Conservation (phyloP, 1,139 yeast genomes). For the Nadsonia commutata region DNA sequence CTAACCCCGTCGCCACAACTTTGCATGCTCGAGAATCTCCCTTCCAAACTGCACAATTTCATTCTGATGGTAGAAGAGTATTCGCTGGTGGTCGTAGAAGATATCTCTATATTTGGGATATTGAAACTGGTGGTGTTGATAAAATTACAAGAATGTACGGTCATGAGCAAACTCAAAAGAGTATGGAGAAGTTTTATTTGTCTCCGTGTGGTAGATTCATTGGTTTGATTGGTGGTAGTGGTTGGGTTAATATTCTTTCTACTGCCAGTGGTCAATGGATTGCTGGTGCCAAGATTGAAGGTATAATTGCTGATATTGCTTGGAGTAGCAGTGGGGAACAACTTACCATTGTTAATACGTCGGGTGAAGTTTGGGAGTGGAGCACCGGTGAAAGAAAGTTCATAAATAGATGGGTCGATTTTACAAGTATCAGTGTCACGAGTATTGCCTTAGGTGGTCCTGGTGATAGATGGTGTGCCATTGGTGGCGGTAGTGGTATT, state of each 20-base stretch:
- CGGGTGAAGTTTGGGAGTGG: constrained; percentile 93
- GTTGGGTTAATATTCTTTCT: constrained; percentile 77
- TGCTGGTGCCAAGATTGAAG: constrained; percentile 78
- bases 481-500: constrained; percentile 80
- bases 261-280: constrained; percentile 75
- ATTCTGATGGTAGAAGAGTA: constrained; percentile 39
- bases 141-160: constrained; percentile 86
- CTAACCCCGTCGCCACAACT: constrained; percentile 68
- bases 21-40: constrained; percentile 70
- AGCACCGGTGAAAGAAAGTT: constrained; percentile 36
- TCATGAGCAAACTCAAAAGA: constrained; percentile 67
- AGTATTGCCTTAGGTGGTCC: constrained; percentile 68
- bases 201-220: constrained; percentile 58
- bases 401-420: constrained; percentile 66
- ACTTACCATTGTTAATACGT: constrained; percentile 47
- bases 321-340: constrained; percentile 39
- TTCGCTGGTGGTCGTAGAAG: constrained; percentile 87
- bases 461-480: constrained; percentile 64
- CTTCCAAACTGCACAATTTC: constrained; percentile 58
- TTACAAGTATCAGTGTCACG: constrained; percentile 76
- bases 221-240: constrained; percentile 70
- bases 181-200: constrained; percentile 63
- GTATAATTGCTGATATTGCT: constrained; percentile 63
- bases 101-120: constrained; percentile 85
- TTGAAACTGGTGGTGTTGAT: constrained; percentile 59